Base-by-base conservation (phyloP, 2,329 filamentous ascomycete genomes). In the Penicillium sp. region DNA sequence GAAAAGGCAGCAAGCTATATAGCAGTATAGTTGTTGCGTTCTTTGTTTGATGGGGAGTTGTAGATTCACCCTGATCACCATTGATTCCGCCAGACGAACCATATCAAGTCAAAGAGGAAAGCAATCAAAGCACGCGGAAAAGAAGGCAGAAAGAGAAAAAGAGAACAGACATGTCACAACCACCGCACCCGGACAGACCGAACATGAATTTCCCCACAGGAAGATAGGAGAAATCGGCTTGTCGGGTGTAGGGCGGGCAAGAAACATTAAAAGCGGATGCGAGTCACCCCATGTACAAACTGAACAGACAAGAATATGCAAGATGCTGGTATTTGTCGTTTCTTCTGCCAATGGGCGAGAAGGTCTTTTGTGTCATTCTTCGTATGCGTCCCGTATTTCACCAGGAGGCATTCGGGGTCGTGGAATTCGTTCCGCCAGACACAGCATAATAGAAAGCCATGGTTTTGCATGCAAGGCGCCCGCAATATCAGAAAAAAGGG, bases 291-390 rank as follows among this genome's bases (percentile, higher is more conserved):
- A 64, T 66, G 58, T 66, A 67, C 61, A 67, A 63, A 59, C 53
- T 54, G 57, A 56, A 64, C 60, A 62, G 58, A 60, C 50, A 60
- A 57, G 41, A 57, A 61, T 59, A 68, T 68, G 65, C 64, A 67
- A 68, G 64, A 50, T 69, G 65, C 66, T 63, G 57, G 61, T 62
- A 60, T 66, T 60, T 60, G 65, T 68, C 65, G 65, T 68, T 55
- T 64, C 62, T 66, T 63, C 63, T 63, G 59, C 58, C 57, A 5
- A 49, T 54, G 41, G 50, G 52, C 53, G 63, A 47, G 22, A 61
- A 60, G 57, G 64, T 59, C 63, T 66, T 66, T 62, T 52, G 55
- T 53, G 62, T 68, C 63, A 64, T 68, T 63, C 64, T 63, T 68
- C 66, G 61, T 69, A 61, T 63, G 64, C 61, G 59, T 65, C 62